Evolutionary conservation across 2,329 filamentous ascomycete species (phyloP), one percentile per base, ranked within the genome.

Genomic region (Neopestalotiopsis rosae): DNA sequence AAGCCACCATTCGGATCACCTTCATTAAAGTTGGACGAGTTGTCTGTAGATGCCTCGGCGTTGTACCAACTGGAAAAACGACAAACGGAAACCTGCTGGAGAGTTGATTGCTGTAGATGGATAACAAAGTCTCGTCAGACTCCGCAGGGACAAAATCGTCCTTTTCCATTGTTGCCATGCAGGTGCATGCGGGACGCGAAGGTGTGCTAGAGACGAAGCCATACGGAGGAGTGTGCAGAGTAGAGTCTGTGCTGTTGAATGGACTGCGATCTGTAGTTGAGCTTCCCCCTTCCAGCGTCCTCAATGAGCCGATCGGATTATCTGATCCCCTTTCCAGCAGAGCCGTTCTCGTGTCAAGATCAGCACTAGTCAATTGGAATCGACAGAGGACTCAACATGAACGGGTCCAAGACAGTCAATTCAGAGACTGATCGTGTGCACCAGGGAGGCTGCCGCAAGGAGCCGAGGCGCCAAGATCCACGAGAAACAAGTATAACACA

Each of bases 1-100:
- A 62, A 62, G 59, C 59, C n/a, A 62, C 59, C 59, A 62, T 62
- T 62, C 30, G 32, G 28, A 62, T 62, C 3, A 62, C 30, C 28
- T 62, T 62, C 59, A 62, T 62, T 10, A 62, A 30, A 40, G 34
- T 34, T 34, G 59, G 59, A 24, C 59, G 59, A 62, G 59, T 62
- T 32, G 59, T 30, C 1, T 62, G 59, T 12, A 62, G 59, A 34
- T 62, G 59, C 34, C 59, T 40, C n/a, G 59, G 10, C 28, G 59
- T 62, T 40, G 34, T 62, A 30, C 34, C 34, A 40, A 13, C 28
- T 62, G 59, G 59, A 62, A 62, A 0, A n/a, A 62, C 32, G 5
- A 62, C 59, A 40, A 62, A 62, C 5, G 59, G 59, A 30, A 62
- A 62, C 32, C 59, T 10, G 59, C 30, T 62, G 59, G 59, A 62